These are phyloP conservation scores for Daphne laureola DNA, from an alignment of 441 rosid genomes.

Conservation along the genomic window DNA sequence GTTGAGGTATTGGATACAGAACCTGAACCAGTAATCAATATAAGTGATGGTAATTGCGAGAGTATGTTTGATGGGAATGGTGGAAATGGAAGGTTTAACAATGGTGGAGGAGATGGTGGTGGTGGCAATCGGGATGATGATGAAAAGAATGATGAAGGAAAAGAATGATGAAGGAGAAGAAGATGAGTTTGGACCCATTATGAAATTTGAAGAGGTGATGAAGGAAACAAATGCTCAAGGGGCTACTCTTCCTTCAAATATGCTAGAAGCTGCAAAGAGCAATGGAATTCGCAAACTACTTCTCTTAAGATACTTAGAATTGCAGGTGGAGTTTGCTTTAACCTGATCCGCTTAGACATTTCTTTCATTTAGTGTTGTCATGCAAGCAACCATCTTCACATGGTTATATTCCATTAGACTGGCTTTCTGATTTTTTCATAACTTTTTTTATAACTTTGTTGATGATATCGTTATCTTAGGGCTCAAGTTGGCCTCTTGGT, in stretches of 20 bases:
- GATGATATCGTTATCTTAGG: slow-evolving; percentile 28
- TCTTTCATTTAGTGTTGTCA: background rate
- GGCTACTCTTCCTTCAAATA: slow-evolving; percentile 67
- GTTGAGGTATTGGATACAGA: slow-evolving; percentile 22
- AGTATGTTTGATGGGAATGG: slow-evolving; percentile 25
- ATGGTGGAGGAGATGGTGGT: slow-evolving; percentile 27
- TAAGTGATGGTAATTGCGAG: slow-evolving; percentile 28
- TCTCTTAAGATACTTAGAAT: slow-evolving; percentile 71
- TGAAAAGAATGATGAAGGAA: slow-evolving; percentile 34
- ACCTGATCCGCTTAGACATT: background rate
- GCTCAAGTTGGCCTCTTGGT: slow-evolving; percentile 63
- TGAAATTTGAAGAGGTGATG: slow-evolving; percentile 77
- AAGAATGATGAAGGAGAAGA: slow-evolving; percentile 54
- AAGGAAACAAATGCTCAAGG: slow-evolving; percentile 66
- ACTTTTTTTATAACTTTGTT: background rate
- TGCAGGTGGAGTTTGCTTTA: slow-evolving; percentile 45
- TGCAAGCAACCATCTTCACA: too few relatives aligned
- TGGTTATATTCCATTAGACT: background rate
- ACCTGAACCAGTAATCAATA: slow-evolving; percentile 19
- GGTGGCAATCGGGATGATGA: slow-evolving; percentile 31
- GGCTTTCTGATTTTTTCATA: background rate
- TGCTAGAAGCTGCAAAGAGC: slow-evolving; percentile 79
- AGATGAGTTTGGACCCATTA: slow-evolving; percentile 78
- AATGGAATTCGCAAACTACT: slow-evolving; percentile 66
- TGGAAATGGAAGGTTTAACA: slow-evolving; percentile 41